Conservation (phyloP, 129 eudicot genomes). For the Rutidosis leptorrhynchoides region DNA sequence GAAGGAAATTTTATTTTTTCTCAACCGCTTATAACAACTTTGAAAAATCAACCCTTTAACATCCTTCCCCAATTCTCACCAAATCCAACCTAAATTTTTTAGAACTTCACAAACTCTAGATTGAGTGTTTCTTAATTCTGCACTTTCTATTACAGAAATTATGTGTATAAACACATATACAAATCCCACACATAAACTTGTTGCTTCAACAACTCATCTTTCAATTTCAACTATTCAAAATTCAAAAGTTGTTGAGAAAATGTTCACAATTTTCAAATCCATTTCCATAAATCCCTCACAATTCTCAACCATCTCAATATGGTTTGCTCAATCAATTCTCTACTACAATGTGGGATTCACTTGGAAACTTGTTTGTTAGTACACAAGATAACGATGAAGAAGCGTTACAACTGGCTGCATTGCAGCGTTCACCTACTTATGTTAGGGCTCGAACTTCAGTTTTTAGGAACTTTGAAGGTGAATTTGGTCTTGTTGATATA, state of each 20-base stretch:
- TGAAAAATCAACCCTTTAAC: slow-evolving; percentile 9
- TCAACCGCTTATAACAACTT: slow-evolving; percentile 31
- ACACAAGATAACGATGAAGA: slow-evolving; percentile 46
- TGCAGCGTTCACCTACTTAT: slow-evolving; percentile 64
- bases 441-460: slow-evolving; percentile 60
- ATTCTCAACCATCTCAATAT: slow-evolving; percentile 19
- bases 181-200: slow-evolving; percentile 29
- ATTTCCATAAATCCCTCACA: slow-evolving; percentile 25
- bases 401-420: slow-evolving; percentile 67
- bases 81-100: slow-evolving; percentile 32
- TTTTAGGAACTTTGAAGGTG: slow-evolving; percentile 49
- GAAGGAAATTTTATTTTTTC: slow-evolving; percentile 24
- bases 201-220: slow-evolving; percentile 32
- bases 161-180: background rate
- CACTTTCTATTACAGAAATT: slow-evolving; percentile 6
- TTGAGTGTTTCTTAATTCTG: slow-evolving; percentile 23
- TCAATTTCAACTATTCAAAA: slow-evolving; percentile 3
- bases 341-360: slow-evolving; percentile 43
- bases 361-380: slow-evolving; percentile 35
- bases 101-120: slow-evolving; percentile 5
- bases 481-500: slow-evolving; percentile 62
- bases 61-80: slow-evolving; percentile 36
- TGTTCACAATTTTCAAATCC: slow-evolving; percentile 12
- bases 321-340: slow-evolving; percentile 4
- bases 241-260: slow-evolving; percentile 40